phyloP scores from a whole-genome alignment of 805 yeast genomes.

The Kluyveromyces dobzhanskii region DNA sequence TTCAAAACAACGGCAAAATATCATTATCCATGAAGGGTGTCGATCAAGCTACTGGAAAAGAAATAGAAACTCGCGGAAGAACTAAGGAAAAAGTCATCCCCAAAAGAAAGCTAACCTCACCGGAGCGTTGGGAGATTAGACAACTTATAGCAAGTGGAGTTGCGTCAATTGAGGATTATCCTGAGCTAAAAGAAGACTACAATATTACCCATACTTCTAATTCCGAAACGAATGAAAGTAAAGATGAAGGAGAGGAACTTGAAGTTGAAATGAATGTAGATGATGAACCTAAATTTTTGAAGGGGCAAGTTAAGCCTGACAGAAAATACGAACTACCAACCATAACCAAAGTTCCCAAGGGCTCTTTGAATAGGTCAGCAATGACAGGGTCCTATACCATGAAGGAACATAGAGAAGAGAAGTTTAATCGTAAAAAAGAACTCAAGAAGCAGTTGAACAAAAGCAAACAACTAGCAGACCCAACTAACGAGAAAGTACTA shows the following conservation, averaged over 20 bases:
- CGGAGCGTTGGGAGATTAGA: constrained; percentile 84
- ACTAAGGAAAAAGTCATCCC: constrained; percentile 11
- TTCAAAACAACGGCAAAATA: constrained; percentile 40
- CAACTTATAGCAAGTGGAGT: constrained; percentile 80
- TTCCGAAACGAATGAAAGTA: constrained; percentile 1
- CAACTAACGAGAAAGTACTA: constrained; percentile 8
- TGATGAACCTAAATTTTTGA: constrained; percentile 63
- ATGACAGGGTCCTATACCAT: constrained; percentile 63
- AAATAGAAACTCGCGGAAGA: constrained; percentile 10
- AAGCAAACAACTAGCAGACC: constrained; percentile 24
- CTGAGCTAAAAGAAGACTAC: constrained; percentile 43
- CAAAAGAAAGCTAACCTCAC: constrained; percentile 56
- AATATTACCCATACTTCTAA: constrained; percentile 19
- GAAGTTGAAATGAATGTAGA: constrained; percentile 63
- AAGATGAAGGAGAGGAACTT: constrained; percentile 35
- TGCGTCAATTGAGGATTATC: constrained; percentile 56
- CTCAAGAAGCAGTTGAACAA: constrained; percentile 32
- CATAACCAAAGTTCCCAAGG: constrained; percentile 67
- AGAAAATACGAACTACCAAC: constrained; percentile 43
- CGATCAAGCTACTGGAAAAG: constrained; percentile 61
- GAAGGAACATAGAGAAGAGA: constrained; percentile 53
- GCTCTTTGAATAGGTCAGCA: constrained; percentile 71
- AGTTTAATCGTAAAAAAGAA: constrained; percentile 41
- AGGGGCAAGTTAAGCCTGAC: constrained; percentile 32
- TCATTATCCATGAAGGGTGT: constrained; percentile 62